Conservation (phyloP, 306 rosid genomes). For the Cicer cuneatum region DNA sequence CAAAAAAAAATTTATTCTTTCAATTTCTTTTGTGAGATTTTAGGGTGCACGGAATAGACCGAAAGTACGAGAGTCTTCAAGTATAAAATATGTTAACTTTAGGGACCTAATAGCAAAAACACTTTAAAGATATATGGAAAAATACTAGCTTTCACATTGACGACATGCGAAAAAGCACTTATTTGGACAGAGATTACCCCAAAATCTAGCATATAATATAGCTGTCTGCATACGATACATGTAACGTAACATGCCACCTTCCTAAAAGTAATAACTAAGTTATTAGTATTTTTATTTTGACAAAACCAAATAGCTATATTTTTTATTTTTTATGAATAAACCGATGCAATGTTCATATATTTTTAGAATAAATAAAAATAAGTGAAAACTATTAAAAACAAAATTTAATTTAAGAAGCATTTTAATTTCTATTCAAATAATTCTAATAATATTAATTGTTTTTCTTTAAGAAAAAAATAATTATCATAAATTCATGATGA, state of each 20-base stretch:
- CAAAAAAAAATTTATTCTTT: background rate
- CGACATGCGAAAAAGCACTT: background rate
- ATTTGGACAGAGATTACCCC: background rate
- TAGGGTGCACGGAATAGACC: background rate
- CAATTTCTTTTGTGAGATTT: background rate
- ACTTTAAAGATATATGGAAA: background rate
- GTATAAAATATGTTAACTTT: background rate
- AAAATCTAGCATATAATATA: background rate
- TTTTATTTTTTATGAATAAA: no score
- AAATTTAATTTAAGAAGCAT: no score
- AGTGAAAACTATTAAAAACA: no score
- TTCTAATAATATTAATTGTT: no score
- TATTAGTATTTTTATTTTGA: no score
- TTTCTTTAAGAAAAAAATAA: no score
- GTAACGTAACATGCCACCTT: background rate
- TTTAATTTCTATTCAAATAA: no score
- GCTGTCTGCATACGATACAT: background rate
- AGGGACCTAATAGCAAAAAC: background rate
- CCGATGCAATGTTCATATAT: no score
- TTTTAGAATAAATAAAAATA: no score
- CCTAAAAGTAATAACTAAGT: background rate
- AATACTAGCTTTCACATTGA: conserved; percentile 4
- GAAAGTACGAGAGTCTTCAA: background rate
- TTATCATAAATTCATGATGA: no score
- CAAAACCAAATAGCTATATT: no score